These are phyloP conservation scores for Leishmania lainsoni DNA, from an alignment of 208 protist species.

Conservation along the genomic window DNA sequence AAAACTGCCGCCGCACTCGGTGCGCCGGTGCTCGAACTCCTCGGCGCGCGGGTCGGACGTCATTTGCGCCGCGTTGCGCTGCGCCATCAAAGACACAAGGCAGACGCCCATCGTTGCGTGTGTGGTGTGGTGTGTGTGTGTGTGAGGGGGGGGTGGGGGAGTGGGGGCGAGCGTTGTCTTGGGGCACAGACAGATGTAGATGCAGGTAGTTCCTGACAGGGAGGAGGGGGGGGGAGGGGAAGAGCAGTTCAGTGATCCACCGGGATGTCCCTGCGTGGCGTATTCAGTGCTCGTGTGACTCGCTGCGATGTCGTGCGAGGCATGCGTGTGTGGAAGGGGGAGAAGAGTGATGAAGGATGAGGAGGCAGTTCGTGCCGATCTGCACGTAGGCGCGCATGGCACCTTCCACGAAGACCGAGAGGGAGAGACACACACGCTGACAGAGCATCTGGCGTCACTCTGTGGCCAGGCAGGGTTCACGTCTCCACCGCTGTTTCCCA, in stretches of 20 bases:
- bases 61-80: slow-evolving; percentile 27
- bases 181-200: background rate
- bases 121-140: background rate
- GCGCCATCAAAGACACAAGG: slow-evolving; percentile 47
- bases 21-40: slow-evolving; percentile 21
- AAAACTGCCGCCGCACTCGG: slow-evolving; percentile 31
- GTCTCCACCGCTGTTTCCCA: too few species aligned
- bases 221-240: background rate
- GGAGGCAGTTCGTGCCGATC: too few species aligned
- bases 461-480: background rate
- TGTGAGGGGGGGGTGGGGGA: background rate
- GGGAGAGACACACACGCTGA: background rate
- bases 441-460: background rate
- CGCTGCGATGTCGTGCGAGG: background rate
- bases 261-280: background rate
- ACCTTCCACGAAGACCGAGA: background rate
- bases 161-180: background rate
- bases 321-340: background rate
- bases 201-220: background rate
- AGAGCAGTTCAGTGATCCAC: background rate
- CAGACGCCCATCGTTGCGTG: slow-evolving; percentile 46
- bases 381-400: too few species aligned
- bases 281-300: background rate
- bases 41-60: slow-evolving; percentile 29
- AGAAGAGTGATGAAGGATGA: background rate